A percentile compares a stretch with the other conserved stretches of the same genome.
These are phyloP conservation scores for Plasmodium malariae DNA, from an alignment of 169 alveolate genomes.

Conservation along the genomic window DNA sequence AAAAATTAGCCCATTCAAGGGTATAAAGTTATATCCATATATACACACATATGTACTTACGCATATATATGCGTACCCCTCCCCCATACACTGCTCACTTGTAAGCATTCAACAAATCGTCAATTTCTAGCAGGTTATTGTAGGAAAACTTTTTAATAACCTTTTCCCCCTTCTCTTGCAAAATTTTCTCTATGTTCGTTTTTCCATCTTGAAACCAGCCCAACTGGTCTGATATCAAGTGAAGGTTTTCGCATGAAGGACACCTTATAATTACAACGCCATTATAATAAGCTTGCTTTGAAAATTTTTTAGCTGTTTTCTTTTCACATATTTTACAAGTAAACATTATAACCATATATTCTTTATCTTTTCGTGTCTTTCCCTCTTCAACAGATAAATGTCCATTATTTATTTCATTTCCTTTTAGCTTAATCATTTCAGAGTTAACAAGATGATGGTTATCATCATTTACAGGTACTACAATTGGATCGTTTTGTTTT, in stretches of 20 bases:
- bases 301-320: constrained; percentile 81
- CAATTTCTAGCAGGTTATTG: constrained; percentile 54
- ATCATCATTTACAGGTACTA: neutral
- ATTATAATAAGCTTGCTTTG: constrained; percentile 82
- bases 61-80: neutral
- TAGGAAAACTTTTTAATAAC: constrained; percentile 75
- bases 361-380: neutral
- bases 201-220: constrained; percentile 86
- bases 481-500: neutral
- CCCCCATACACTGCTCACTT: constrained; percentile 35
- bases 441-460: neutral
- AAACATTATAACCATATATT: constrained; percentile 73
- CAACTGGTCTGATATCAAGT: constrained; percentile 83
- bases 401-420: neutral
- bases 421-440: neutral
- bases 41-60: too few relatives aligned
- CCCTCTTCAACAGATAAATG: neutral
- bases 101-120: constrained; percentile 60
- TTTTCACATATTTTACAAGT: constrained; percentile 83
- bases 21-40: too few relatives aligned
- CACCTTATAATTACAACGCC: constrained; percentile 84
- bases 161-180: constrained; percentile 77
- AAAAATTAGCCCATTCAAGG: neutral
- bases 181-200: constrained; percentile 82
- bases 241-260: constrained; percentile 82